phyloP scores from a whole-genome alignment of 208 protist genomes.

The Leishmania aethiopica region DNA sequence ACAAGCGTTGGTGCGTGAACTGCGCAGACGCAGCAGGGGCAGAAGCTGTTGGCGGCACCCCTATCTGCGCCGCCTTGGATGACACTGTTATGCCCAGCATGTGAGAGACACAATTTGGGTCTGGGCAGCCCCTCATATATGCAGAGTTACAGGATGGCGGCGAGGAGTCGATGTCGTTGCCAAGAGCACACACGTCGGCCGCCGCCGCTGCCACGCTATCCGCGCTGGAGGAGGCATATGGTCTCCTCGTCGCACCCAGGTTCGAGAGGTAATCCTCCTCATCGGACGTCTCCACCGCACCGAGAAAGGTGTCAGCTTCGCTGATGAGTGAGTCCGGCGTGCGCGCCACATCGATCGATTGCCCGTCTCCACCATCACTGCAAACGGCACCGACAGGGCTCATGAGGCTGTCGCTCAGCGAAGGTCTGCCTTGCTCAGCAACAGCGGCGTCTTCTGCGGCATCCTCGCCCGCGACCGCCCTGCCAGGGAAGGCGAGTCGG shows the following conservation, averaged over 20 bases:
- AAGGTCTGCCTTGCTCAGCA: not conserved
- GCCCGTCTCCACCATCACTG: not conserved
- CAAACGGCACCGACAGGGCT: not conserved
- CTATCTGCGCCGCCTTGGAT: not conserved
- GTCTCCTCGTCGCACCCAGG: not conserved
- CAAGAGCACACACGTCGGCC: not conserved
- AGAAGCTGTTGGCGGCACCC: not conserved
- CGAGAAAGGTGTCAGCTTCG: not conserved
- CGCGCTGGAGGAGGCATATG: not conserved
- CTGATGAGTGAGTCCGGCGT: not conserved
- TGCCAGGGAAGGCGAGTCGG: not conserved
- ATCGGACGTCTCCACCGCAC: not conserved
- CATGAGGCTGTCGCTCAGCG: not conserved
- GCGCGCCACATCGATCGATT: not conserved
- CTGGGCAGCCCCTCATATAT: constrained; percentile 2
- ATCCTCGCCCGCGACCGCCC: not conserved
- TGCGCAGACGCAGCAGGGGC: not conserved
- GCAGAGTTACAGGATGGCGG: not conserved
- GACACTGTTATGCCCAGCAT: constrained; percentile 9
- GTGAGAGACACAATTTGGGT: not conserved
- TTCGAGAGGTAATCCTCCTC: constrained; percentile 3
- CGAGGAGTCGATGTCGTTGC: constrained; percentile 1
- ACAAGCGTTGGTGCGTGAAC: not conserved
- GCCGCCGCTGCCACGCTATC: not conserved
- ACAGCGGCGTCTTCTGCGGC: not conserved